Evolutionary conservation across 176 grass and related monocot species (phyloP).

Genomic region (Neostapfia colusana): DNA sequence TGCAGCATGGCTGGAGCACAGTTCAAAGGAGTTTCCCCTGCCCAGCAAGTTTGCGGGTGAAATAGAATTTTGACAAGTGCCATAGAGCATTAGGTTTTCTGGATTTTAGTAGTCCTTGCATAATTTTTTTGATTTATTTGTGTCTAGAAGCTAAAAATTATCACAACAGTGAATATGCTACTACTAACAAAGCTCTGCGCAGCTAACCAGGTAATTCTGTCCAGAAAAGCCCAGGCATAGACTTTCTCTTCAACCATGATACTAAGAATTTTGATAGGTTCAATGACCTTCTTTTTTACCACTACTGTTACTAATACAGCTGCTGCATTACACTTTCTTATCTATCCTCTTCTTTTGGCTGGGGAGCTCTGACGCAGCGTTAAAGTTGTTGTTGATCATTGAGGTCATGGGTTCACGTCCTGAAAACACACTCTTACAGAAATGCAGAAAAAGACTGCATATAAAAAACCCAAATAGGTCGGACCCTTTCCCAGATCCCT

Average conservation of each 20-base stretch:
- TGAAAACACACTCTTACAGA: no score
- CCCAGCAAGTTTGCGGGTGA: conserved; percentile 25
- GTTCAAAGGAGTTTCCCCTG: conserved; percentile 94
- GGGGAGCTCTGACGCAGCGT: no score
- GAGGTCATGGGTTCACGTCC: no score
- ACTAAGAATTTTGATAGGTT: not conserved
- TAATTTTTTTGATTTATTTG: not conserved
- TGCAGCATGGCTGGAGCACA: conserved; percentile 98
- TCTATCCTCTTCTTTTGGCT: no score
- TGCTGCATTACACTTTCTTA: not conserved
- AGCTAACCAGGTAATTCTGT: not conserved
- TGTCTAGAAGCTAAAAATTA: not conserved
- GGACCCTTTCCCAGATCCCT: no score
- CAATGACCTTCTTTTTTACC: not conserved
- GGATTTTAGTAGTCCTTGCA: not conserved
- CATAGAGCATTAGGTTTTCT: not conserved
- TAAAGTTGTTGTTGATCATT: no score
- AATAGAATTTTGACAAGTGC: not conserved
- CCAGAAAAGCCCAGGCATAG: not conserved
- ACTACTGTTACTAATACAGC: no score
- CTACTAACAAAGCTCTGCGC: not conserved
- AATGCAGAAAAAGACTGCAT: no score
- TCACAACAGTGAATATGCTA: conserved; percentile 11
- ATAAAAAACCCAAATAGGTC: no score
- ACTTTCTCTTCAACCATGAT: not conserved